Percentiles rank a stretch among this genome's conserved stretches.
phyloP scores from a whole-genome alignment of 352 stramenopile genomes.

The Achlya hypogyna region DNA sequence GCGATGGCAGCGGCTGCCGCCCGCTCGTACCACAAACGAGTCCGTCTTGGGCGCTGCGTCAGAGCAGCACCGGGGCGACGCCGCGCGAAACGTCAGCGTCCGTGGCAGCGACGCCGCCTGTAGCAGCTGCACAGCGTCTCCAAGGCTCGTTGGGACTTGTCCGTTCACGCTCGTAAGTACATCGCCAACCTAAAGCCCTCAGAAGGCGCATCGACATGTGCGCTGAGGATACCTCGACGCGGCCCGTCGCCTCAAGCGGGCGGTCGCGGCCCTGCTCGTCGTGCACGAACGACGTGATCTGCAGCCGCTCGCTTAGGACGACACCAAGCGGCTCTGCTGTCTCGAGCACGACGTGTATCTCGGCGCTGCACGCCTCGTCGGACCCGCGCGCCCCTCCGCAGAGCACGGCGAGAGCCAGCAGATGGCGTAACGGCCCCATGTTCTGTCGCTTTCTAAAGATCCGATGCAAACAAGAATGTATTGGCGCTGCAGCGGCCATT shows the following conservation, averaged over 20 bases:
- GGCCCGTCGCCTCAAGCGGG: slow-evolving; percentile 45
- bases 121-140: slow-evolving; percentile 33
- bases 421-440: not conserved
- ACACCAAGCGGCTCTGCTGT: slow-evolving; percentile 37
- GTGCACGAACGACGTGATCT: slow-evolving; percentile 53
- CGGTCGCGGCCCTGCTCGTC: slow-evolving; percentile 43
- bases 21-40: slow-evolving; percentile 34
- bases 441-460: not conserved
- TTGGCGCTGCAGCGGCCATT: not conserved
- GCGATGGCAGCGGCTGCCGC: no score
- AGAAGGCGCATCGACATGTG: not conserved
- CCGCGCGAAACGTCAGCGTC: slow-evolving; percentile 47
- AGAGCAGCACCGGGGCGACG: slow-evolving; percentile 37
- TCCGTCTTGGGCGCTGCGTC: slow-evolving; percentile 6
- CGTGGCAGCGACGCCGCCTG: slow-evolving; percentile 33
- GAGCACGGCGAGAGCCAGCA: not conserved
- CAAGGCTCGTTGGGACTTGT: slow-evolving; percentile 29
- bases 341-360: slow-evolving; percentile 7
- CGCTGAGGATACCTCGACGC: slow-evolving; percentile 26
- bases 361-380: not conserved
- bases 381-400: not conserved
- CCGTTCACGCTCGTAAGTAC: slow-evolving; percentile 48
- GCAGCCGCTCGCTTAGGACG: slow-evolving; percentile 47
- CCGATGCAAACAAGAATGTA: not conserved
- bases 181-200: slow-evolving; percentile 40